Evolutionary conservation across 192 early-diverging fungal genomes (phyloP).

Genomic region (Dispira simplex): DNA sequence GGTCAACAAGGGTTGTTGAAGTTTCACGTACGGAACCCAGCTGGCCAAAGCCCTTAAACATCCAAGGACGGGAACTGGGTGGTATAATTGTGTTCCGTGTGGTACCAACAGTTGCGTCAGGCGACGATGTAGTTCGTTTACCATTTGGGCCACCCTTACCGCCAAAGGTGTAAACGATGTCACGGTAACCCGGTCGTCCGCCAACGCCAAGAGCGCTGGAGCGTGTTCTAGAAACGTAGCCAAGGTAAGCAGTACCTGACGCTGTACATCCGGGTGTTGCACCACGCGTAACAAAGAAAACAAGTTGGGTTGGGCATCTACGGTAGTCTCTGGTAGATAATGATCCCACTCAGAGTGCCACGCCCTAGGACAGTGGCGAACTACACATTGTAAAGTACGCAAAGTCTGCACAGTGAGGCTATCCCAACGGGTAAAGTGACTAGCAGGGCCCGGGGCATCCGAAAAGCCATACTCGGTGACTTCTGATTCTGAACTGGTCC

Average conservation of each 20-base stretch:
- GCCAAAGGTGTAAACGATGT: not conserved
- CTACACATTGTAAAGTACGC: not conserved
- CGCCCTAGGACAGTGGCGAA: not conserved
- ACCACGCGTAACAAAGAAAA: not conserved
- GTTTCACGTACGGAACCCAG: no score
- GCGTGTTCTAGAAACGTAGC: not conserved
- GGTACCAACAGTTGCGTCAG: not conserved
- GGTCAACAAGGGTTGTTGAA: no score
- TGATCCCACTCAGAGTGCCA: not conserved
- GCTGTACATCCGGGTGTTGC: not conserved
- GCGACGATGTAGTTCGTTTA: conserved; percentile 1
- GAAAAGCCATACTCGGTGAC: not conserved
- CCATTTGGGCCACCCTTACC: not conserved
- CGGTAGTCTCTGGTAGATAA: not conserved
- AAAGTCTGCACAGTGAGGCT: not conserved
- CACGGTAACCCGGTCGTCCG: not conserved
- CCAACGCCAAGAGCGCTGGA: not conserved
- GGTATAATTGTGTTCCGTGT: no score
- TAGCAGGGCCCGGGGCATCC: not conserved
- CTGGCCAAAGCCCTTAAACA: no score
- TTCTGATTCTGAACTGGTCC: conserved; percentile 2
- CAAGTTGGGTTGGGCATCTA: not conserved
- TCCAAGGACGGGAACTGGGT: no score
- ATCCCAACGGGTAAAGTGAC: not conserved
- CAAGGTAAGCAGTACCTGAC: not conserved